These are phyloP conservation scores for Nannochloropsis oceanica DNA, from an alignment of 108 stramenopile genomes.

Conservation along the genomic window DNA sequence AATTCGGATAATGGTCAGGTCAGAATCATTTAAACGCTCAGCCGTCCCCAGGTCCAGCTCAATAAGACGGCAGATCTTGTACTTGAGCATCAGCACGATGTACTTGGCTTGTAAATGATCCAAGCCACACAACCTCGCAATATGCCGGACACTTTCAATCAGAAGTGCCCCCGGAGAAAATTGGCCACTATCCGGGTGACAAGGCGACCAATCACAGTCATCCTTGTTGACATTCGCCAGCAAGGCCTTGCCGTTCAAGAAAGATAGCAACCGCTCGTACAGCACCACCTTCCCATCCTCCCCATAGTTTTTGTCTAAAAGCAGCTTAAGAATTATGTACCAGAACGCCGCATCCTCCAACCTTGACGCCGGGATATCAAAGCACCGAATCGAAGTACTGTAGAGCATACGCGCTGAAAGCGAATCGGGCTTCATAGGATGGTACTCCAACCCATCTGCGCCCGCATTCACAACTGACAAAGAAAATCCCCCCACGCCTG, in stretches of 20 bases:
- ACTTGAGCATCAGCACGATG: neutral
- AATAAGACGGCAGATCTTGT: neutral
- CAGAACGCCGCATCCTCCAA: slow-evolving; percentile 35
- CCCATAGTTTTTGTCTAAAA: neutral
- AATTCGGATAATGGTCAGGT: neutral
- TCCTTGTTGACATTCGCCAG: slow-evolving; percentile 21
- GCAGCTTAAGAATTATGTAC: slow-evolving; percentile 32
- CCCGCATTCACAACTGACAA: slow-evolving; percentile 18
- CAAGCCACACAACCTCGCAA: neutral
- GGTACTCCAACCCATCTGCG: slow-evolving; percentile 25
- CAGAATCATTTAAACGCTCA: neutral
- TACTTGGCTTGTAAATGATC: neutral
- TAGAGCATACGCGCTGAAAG: neutral
- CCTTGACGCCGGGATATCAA: slow-evolving; percentile 21
- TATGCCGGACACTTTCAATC: neutral
- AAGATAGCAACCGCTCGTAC: slow-evolving; percentile 36
- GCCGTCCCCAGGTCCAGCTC: neutral
- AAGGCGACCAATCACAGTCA: neutral
- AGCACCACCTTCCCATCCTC: neutral
- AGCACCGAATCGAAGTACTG: slow-evolving; percentile 19
- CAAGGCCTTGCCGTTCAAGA: slow-evolving; percentile 32
- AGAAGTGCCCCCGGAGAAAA: neutral
- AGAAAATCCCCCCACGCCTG: neutral
- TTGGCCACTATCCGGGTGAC: too few species aligned
- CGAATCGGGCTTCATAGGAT: slow-evolving; percentile 13